These are phyloP conservation scores for Aurinia saxatilis DNA, from an alignment of 345 rosid species.

Conservation along the genomic window DNA sequence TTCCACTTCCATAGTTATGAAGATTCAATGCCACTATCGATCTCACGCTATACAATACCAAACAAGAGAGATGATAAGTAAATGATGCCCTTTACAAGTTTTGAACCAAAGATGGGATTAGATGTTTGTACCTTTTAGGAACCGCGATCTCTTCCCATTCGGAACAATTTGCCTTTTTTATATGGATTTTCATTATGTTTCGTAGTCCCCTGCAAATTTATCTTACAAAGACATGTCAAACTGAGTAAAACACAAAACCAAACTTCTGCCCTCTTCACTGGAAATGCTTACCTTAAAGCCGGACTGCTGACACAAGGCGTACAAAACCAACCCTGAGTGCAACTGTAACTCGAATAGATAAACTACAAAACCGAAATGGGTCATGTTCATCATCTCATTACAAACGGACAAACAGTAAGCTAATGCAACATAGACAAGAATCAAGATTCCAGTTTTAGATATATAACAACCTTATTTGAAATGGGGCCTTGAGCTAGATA, in stretches of 20 bases:
- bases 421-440: neutral
- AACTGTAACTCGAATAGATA: conserved; percentile 84
- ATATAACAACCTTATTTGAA: conserved; percentile 68
- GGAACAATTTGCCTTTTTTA: conserved; percentile 65
- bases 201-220: conserved; percentile 68
- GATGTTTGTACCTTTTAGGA: conserved; percentile 54
- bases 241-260: neutral
- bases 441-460: neutral
- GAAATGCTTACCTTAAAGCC: conserved; percentile 54
- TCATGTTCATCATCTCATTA: neutral
- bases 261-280: neutral
- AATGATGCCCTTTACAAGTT: neutral
- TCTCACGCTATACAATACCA: conserved; percentile 56
- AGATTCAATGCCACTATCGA: conserved; percentile 87
- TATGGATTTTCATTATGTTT: conserved; percentile 70
- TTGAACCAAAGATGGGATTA: neutral
- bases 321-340: conserved; percentile 96
- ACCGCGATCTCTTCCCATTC: conserved; percentile 80
- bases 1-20: conserved; percentile 88
- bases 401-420: neutral
- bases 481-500: conserved; percentile 91
- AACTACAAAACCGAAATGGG: conserved; percentile 37
- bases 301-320: conserved; percentile 91
- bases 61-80: neutral
- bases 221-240: conserved; percentile 18